Evolutionary conservation across 2,329 filamentous ascomycete genomes (phyloP), one percentile per base, ranked within the genome.

Genomic region (Annulohypoxylon truncatum): DNA sequence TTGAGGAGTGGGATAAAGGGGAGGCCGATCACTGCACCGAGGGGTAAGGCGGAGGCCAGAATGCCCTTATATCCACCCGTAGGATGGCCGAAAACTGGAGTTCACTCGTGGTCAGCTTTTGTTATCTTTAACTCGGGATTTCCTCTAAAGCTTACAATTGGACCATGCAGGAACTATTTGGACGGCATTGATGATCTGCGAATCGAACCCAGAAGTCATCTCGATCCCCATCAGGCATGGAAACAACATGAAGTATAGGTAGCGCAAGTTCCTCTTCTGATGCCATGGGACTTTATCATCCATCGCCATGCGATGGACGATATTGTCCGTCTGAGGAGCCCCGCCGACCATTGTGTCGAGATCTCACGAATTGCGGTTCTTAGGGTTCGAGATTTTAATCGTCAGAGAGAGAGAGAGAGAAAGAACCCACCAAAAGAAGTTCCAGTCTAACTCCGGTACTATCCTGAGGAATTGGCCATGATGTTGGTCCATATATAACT

Each of bases 201-300:
- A 80, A 70, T 80, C 86, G 69, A 88, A 89, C 0, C 86, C 86
- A 3, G 85, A 87, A 0, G 86, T 88, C 72, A 87, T 86, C 76
- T 89, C 86, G 48, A 89, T 86, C 38, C 86, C 86, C 74, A 88
- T 84, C 73, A 84, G 84, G 35, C 84, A 85, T 10, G 85, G 85
- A 53, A 89, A 85, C 50, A 89, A 78, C 65, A 85, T 72, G 13
- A 88, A 77, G 72, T 89, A 89, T 57, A 89, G 77, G 12, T 70
- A 69, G 31, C 86, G 80, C 47, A 89, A 78, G 64, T 88, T 87
- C 2, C 77, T 82, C 72, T 89, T 89, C 70, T 82, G 82, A 77
- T 84, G 87, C 86, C 85, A 88, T 50, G 80, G 79, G 44, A 79
- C 67, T 48, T 73, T 77, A 71, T 80, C 79, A 29, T 78, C 77